Evolutionary conservation across 768 basidiomycete species (phyloP), one percentile per base, ranked within the genome.

Genomic region (Russula vinacea): DNA sequence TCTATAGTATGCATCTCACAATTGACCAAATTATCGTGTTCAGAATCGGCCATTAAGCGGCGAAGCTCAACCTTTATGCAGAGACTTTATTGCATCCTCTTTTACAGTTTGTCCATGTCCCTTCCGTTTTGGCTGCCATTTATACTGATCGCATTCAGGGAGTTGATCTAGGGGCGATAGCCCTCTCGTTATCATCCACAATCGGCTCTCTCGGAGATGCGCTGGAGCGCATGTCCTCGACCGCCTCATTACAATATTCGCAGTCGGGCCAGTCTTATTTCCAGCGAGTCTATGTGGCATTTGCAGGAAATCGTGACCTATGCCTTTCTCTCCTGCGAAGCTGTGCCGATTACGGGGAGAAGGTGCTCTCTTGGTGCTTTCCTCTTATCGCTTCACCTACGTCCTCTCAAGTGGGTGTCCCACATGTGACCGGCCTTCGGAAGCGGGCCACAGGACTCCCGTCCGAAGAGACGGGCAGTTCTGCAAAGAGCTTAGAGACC

Each of bases 341-440:
- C 58, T 58, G 57, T 49, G n/a, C 26, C 24, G 24, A 40, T 17
- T 56, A 40, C 16, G 54, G 54, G 16, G 54, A 56, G 14, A 26
- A 29, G 13, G 4, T 56, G 3, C 8, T 22, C 9, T 14, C 22
- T 26, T 56, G 14, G 2, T 40, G 39, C 2, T 1, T 3, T 16
- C 2, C 24, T 3, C 26, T 8, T 1, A 10, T 26, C 16, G 5
- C 16, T 26, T 10, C 16, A 17, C 22, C 54, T 26, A 14, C 37
- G 6, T 56, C 24, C 37, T 56, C 54, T 40, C 54, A 9, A 0
- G 37, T 26, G 11, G 26, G 24, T 3, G 54, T 4, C 16, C 26
- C 54, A 2, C 26, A 17, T 24, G 39, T n/a, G n/a, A n/a, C n/a
- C n/a, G n/a, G 35, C 19, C 51, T 53, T 19, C 54, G 8, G 37